Percentiles rank a stretch among this genome's conserved stretches.
phyloP scores from a whole-genome alignment of 768 basidiomycete genomes.

The Suillus tomentosus region DNA sequence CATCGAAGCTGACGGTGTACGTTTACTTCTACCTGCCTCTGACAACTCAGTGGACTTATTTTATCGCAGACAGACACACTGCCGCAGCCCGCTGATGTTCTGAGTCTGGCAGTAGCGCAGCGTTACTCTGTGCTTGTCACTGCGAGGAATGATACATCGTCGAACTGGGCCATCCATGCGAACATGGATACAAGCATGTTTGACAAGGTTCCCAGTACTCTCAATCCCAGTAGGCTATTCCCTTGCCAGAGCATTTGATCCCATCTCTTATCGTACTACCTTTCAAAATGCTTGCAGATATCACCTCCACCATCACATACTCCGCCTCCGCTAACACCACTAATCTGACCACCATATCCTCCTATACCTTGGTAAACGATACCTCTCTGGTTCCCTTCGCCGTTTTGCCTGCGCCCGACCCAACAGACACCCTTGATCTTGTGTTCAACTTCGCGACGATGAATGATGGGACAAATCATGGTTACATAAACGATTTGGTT shows the following conservation, averaged over 20 bases:
- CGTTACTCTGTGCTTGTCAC: slow-evolving; percentile 92
- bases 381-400: slow-evolving; percentile 64
- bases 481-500: slow-evolving; percentile 71
- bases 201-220: slow-evolving; percentile 68
- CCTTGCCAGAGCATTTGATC: not conserved
- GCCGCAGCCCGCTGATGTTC: slow-evolving; percentile 67
- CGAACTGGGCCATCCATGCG: slow-evolving; percentile 89
- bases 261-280: not conserved
- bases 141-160: slow-evolving; percentile 80
- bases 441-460: slow-evolving; percentile 82
- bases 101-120: slow-evolving; percentile 84
- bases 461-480: slow-evolving; percentile 82
- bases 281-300: slow-evolving; percentile 46
- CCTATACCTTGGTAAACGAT: slow-evolving; percentile 68
- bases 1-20: slow-evolving; percentile 82
- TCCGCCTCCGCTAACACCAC: slow-evolving; percentile 49
- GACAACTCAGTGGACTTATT: not conserved
- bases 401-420: slow-evolving; percentile 47
- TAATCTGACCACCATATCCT: slow-evolving; percentile 53
- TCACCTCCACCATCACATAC: slow-evolving; percentile 87
- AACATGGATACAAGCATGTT: slow-evolving; percentile 94
- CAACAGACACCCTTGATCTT: slow-evolving; percentile 65
- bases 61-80: slow-evolving; percentile 70
- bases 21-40: slow-evolving; percentile 25
- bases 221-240: slow-evolving; percentile 67